These are phyloP conservation scores for Fusarium nodosum DNA, from an alignment of 2,329 filamentous ascomycete genomes.

Conservation along the genomic window DNA sequence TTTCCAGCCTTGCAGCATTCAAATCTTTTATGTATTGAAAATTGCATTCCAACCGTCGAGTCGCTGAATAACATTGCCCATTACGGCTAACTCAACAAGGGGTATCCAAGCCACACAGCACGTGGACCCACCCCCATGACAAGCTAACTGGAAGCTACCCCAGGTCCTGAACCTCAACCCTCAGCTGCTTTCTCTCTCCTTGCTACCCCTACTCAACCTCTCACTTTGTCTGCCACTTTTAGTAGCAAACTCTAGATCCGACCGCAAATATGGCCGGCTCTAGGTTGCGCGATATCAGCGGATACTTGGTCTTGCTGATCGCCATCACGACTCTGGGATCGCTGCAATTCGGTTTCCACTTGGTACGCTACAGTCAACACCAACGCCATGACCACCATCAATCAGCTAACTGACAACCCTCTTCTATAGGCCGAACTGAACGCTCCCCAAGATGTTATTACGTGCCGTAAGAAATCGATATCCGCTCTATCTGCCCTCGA, in stretches of 20 bases:
- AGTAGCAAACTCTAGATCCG: not conserved
- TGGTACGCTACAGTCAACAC: constrained; percentile 68
- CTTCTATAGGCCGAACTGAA: constrained; percentile 83
- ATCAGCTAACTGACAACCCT: constrained; percentile 14
- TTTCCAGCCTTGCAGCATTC: not conserved
- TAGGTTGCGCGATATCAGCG: constrained; percentile 68
- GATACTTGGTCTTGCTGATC: constrained; percentile 83
- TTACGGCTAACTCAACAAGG: constrained; percentile 17
- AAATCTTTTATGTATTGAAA: not conserved
- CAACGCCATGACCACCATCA: constrained; percentile 1
- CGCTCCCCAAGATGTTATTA: constrained; percentile 92
- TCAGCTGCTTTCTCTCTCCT: not conserved
- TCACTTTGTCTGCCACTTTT: constrained; percentile 2
- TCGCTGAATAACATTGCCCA: not conserved
- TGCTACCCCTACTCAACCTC: constrained; percentile 1
- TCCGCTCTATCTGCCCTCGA: constrained; percentile 51
- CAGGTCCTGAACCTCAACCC: constrained; percentile 24
- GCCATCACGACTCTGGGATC: constrained; percentile 85
- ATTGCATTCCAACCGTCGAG: constrained; percentile 12
- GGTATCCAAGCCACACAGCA: constrained; percentile 34
- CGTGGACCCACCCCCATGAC: constrained; percentile 39
- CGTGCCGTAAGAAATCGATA: constrained; percentile 74
- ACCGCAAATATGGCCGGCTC: constrained; percentile 52
- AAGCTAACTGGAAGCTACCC: constrained; percentile 13
- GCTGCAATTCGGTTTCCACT: constrained; percentile 93